phyloP scores from a whole-genome alignment of 164 flowering plant genomes.

The Hamamelis virginiana region DNA sequence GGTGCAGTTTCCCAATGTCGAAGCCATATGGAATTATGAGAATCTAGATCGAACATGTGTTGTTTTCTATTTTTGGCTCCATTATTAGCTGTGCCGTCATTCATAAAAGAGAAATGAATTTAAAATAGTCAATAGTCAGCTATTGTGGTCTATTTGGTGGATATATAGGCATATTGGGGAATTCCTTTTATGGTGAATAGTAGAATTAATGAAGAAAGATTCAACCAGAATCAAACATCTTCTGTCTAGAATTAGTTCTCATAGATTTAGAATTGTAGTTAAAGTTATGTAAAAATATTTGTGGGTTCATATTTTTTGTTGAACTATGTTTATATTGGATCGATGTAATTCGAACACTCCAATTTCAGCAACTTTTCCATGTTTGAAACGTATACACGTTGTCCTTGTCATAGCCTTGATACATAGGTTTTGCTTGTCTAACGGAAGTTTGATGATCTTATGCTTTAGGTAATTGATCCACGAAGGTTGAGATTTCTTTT shows the following conservation, averaged over 20 bases:
- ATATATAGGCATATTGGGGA: background rate
- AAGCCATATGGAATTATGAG: no score
- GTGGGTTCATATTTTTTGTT: no score
- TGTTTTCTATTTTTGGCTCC: background rate
- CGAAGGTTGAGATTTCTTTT: conserved; percentile 50
- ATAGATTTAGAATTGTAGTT: no score
- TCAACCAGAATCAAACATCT: background rate
- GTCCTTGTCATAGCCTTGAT: background rate
- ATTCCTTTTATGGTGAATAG: background rate
- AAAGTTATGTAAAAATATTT: no score
- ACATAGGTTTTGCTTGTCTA: background rate
- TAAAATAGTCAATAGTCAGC: background rate
- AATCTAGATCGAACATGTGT: no score
- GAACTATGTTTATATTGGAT: no score
- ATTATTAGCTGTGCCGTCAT: background rate
- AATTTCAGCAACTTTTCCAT: no score
- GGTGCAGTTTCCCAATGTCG: no score
- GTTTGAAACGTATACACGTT: no score
- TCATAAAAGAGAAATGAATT: background rate
- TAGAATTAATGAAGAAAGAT: background rate
- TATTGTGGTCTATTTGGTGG: background rate
- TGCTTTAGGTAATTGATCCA: conserved; percentile 36
- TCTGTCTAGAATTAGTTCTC: background rate
- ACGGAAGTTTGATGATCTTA: background rate
- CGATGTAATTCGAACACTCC: no score